A percentile compares a stretch with the other conserved stretches of the same genome.
phyloP scores from a whole-genome alignment of 1,284 basidiomycete species.

The Fomes fomentarius region DNA sequence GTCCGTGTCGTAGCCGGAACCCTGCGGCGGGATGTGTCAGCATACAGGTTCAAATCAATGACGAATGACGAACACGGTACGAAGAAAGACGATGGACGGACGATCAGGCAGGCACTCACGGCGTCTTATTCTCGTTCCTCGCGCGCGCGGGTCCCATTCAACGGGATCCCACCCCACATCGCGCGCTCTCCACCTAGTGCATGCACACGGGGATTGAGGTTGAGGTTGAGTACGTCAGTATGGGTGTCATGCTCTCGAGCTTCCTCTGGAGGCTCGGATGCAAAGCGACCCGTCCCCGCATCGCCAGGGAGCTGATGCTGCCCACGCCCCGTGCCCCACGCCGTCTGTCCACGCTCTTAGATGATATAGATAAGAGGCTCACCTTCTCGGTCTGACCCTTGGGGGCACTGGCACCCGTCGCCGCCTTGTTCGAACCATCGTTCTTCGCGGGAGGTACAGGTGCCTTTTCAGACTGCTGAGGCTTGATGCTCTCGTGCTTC shows the following conservation, averaged over 20 bases:
- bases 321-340: not conserved
- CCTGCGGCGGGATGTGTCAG: conserved; percentile 21
- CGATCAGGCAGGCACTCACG: conserved; percentile 4
- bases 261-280: not conserved
- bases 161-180: conserved; percentile 22
- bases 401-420: not conserved
- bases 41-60: not conserved
- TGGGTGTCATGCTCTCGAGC: conserved; percentile 12
- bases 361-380: conserved; percentile 4
- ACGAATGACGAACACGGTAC: no score
- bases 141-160: conserved; percentile 20
- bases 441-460: not conserved
- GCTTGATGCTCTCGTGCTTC: no score
- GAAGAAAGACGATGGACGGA: no score
- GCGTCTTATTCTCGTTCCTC: conserved; percentile 22
- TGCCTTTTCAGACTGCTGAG: no score
- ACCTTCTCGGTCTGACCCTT: conserved; percentile 26
- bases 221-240: conserved; percentile 25
- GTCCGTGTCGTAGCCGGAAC: conserved; percentile 28
- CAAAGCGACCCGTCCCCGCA: conserved; percentile 8
- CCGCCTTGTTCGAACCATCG: not conserved
- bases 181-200: conserved; percentile 28
- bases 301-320: conserved; percentile 7
- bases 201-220: conserved; percentile 27
- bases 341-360: not conserved